Evolutionary conservation across 176 grass and related monocot genomes (phyloP).

Genomic region (Bonia amplexicaulis): DNA sequence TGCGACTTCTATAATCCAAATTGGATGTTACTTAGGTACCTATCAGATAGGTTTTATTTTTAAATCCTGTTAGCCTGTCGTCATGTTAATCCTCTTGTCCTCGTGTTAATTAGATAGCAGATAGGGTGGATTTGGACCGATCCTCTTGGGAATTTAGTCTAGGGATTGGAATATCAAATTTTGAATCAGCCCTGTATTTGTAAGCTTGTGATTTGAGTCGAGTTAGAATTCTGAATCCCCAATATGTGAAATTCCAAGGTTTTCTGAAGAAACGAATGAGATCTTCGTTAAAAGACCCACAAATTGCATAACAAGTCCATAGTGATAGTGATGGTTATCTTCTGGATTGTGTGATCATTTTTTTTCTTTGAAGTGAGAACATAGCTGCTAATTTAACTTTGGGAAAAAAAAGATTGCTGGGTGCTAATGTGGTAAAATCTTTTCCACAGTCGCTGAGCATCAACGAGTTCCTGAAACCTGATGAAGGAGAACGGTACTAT

Average conservation of each 20-base stretch:
- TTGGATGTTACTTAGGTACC: neutral
- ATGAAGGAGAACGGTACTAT: slow-evolving; percentile 62
- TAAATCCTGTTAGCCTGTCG: too few species aligned
- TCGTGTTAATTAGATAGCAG: neutral
- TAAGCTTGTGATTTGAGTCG: neutral
- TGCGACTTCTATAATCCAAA: neutral
- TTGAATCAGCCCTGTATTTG: neutral
- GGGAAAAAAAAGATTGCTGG: neutral
- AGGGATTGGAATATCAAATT: neutral
- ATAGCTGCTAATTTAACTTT: neutral
- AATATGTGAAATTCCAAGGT: neutral
- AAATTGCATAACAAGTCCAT: neutral
- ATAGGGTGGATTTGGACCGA: neutral
- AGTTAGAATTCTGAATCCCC: neutral
- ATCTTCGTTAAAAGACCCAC: neutral
- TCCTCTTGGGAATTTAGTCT: neutral
- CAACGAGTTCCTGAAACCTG: slow-evolving; percentile 85
- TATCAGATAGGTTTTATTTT: neutral
- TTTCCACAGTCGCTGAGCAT: slow-evolving; percentile 59
- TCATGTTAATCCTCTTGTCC: neutral
- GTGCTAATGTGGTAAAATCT: neutral
- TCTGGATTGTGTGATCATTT: neutral
- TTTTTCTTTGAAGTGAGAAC: neutral
- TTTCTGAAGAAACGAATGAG: neutral
- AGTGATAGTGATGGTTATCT: neutral